phyloP scores from a whole-genome alignment of 352 stramenopile species.

The Phytophthora sansomeana region DNA sequence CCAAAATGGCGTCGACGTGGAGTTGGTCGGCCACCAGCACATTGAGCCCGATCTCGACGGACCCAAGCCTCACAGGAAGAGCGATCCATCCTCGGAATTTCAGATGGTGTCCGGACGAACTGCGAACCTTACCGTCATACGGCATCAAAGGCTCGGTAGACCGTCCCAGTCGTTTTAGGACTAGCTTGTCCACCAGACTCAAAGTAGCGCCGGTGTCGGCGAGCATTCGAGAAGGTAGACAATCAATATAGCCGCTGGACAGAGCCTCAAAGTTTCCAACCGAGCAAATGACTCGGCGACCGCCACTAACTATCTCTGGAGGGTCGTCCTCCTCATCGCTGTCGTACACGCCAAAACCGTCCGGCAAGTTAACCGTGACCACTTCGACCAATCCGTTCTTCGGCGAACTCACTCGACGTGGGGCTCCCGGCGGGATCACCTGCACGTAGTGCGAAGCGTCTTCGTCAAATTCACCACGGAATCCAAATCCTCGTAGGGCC shows the following conservation, averaged over 20 bases:
- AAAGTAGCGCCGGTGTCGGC: constrained; percentile 12
- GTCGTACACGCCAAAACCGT: neutral
- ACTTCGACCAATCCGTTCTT: neutral
- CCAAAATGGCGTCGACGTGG: constrained; percentile 11
- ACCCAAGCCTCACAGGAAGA: neutral
- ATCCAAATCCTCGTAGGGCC: neutral
- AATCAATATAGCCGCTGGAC: constrained; percentile 9
- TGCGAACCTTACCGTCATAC: constrained; percentile 1
- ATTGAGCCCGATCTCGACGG: neutral
- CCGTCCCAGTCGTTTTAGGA: constrained; percentile 6
- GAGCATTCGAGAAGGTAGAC: constrained; percentile 7
- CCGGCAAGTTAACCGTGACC: neutral
- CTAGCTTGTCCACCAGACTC: neutral
- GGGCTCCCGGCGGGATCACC: neutral
- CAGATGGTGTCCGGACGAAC: constrained; percentile 4
- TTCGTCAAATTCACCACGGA: neutral
- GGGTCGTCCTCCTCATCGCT: neutral
- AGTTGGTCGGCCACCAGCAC: constrained; percentile 6
- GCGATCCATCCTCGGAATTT: neutral
- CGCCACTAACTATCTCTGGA: neutral
- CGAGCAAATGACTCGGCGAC: neutral
- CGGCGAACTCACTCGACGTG: neutral
- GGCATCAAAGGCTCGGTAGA: neutral
- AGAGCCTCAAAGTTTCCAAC: constrained; percentile 11
- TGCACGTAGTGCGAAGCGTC: neutral